phyloP scores from a whole-genome alignment of 2,329 filamentous ascomycete genomes.

The Fusarium dimerum region DNA sequence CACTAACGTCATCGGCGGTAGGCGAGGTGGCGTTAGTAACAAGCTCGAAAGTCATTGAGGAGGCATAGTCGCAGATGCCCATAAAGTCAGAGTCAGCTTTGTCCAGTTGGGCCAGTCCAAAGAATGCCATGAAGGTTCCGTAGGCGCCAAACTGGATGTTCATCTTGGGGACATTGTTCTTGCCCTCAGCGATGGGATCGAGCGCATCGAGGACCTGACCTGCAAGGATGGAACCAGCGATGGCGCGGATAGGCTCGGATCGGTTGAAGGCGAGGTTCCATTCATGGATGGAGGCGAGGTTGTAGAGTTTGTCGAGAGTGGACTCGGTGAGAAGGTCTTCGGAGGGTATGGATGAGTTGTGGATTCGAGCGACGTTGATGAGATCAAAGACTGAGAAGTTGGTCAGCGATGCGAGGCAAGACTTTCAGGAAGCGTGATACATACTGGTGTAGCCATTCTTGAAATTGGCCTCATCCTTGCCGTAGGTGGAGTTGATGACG shows the following conservation, averaged over 20 bases:
- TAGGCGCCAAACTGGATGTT: slow-evolving; percentile 63
- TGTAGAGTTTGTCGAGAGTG: slow-evolving; percentile 63
- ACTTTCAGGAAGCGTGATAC: slow-evolving; percentile 53
- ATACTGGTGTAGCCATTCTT: slow-evolving; percentile 64
- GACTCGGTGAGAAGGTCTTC: slow-evolving; percentile 59
- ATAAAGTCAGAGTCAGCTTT: slow-evolving; percentile 63
- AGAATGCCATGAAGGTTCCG: slow-evolving; percentile 63
- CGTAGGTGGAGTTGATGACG: slow-evolving; percentile 55
- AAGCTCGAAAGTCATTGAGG: slow-evolving; percentile 77
- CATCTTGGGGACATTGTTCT: slow-evolving; percentile 41
- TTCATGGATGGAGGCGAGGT: slow-evolving; percentile 79
- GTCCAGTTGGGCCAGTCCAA: slow-evolving; percentile 57
- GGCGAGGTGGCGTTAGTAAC: slow-evolving; percentile 56
- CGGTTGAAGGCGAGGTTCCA: slow-evolving; percentile 81
- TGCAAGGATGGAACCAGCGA: slow-evolving; percentile 59
- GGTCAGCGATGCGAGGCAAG: slow-evolving; percentile 2
- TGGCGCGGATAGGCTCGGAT: slow-evolving; percentile 64
- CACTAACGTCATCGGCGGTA: slow-evolving; percentile 47
- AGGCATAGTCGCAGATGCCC: slow-evolving; percentile 82
- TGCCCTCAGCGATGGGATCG: slow-evolving; percentile 49
- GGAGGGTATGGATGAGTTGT: slow-evolving; percentile 62
- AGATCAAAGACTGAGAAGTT: slow-evolving; percentile 54
- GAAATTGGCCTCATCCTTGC: slow-evolving; percentile 48
- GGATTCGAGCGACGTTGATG: slow-evolving; percentile 60
- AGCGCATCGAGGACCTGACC: slow-evolving; percentile 56